Evolutionary conservation across 768 basidiomycete genomes (phyloP).

Genomic region (Wakefieldia striispora): DNA sequence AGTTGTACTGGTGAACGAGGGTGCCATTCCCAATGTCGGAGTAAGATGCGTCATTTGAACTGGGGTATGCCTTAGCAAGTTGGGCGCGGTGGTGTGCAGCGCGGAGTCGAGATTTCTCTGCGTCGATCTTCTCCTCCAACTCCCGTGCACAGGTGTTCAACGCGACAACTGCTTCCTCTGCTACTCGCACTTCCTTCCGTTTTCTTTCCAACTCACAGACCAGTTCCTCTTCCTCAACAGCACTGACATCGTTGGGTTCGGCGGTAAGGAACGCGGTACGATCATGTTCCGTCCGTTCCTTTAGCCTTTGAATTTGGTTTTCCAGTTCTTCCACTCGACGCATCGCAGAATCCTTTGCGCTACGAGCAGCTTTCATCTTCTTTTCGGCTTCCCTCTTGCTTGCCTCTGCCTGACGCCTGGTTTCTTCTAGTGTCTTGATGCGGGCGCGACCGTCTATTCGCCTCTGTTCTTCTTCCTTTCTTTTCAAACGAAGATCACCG

Average conservation of each 20-base stretch:
- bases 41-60: slow-evolving; percentile 15
- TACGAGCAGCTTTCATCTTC: slow-evolving; percentile 70
- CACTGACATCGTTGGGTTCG: slow-evolving; percentile 43
- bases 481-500: slow-evolving; percentile 66
- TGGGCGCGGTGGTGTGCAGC: slow-evolving; percentile 59
- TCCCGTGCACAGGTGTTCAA: slow-evolving; percentile 67
- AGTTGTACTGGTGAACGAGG: slow-evolving; percentile 5
- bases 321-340: slow-evolving; percentile 59
- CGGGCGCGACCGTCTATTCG: slow-evolving; percentile 78
- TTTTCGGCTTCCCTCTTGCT: slow-evolving; percentile 85
- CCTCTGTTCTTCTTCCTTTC: slow-evolving; percentile 79
- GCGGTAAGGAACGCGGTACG: slow-evolving; percentile 47
- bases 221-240: slow-evolving; percentile 44
- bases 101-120: slow-evolving; percentile 59
- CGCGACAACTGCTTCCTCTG: slow-evolving; percentile 65
- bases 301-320: slow-evolving; percentile 56
- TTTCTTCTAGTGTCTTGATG: slow-evolving; percentile 84
- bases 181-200: slow-evolving; percentile 50
- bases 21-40: slow-evolving; percentile 3
- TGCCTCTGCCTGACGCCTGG: slow-evolving; percentile 78
- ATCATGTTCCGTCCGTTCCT: slow-evolving; percentile 54
- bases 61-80: slow-evolving; percentile 35
- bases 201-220: slow-evolving; percentile 50
- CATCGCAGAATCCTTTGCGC: slow-evolving; percentile 57
- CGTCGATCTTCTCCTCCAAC: slow-evolving; percentile 67